phyloP scores from a whole-genome alignment of 2,329 filamentous ascomycete genomes.

The Cryphonectria carpinicola region DNA sequence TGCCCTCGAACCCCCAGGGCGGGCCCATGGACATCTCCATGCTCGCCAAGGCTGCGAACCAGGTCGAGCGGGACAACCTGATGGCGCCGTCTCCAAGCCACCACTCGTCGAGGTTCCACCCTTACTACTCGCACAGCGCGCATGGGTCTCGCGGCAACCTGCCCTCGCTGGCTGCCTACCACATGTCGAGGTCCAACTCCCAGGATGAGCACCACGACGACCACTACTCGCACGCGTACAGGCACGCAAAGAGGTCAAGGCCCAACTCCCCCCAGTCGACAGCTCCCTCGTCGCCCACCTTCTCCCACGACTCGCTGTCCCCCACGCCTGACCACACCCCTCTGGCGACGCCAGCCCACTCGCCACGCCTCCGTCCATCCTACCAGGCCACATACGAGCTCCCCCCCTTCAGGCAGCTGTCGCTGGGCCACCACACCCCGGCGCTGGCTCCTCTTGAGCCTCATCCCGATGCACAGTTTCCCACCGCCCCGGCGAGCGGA shows the following conservation, averaged over 20 bases:
- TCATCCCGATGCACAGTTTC: conserved; percentile 50
- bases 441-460: conserved; percentile 64
- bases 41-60: conserved; percentile 63
- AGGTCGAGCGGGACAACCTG: conserved; percentile 63
- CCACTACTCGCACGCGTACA: conserved; percentile 69
- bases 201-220: conserved; percentile 78
- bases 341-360: conserved; percentile 94
- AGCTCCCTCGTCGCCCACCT: conserved; percentile 92
- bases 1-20: conserved; percentile 40
- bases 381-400: conserved; percentile 77
- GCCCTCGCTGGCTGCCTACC: conserved; percentile 82
- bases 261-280: conserved; percentile 95
- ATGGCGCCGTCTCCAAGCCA: conserved; percentile 47
- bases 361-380: conserved; percentile 78
- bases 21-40: conserved; percentile 59
- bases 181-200: conserved; percentile 89
- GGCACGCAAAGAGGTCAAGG: conserved; percentile 83
- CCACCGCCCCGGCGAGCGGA: conserved; percentile 43
- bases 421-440: conserved; percentile 56
- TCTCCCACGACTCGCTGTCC: conserved; percentile 93
- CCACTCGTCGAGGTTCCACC: conserved; percentile 54
- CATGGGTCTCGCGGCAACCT: conserved; percentile 64
- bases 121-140: conserved; percentile 55
- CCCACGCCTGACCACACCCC: conserved; percentile 98
- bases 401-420: conserved; percentile 76